A percentile compares a stretch with the other conserved stretches of the same genome.
Conservation (phyloP, 228 moss, liverwort and hornwort species). For the Sphagnum magellanicum region DNA sequence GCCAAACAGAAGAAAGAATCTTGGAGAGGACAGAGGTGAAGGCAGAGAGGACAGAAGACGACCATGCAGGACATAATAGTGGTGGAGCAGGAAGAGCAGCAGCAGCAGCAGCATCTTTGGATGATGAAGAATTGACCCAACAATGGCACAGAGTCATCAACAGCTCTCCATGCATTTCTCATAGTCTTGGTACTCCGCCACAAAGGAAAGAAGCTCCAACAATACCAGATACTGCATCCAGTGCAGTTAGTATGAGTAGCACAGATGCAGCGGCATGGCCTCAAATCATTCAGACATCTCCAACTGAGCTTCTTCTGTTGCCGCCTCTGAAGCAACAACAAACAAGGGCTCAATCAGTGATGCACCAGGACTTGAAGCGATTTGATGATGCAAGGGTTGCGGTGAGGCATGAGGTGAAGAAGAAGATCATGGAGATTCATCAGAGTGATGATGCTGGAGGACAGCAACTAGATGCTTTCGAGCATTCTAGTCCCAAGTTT, state of each 20-base stretch:
- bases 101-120: slow-evolving; percentile 31
- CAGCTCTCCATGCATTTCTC: slow-evolving; percentile 88
- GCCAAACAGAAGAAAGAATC: slow-evolving; percentile 27
- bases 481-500: slow-evolving; percentile 12
- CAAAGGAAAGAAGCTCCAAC: slow-evolving; percentile 35
- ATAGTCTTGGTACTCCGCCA: slow-evolving; percentile 55
- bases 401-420: slow-evolving; percentile 40
- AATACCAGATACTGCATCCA: slow-evolving; percentile 41
- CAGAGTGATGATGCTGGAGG: slow-evolving; percentile 14
- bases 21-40: slow-evolving; percentile 45
- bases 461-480: slow-evolving; percentile 15
- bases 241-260: slow-evolving; percentile 50
- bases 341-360: slow-evolving; percentile 66
- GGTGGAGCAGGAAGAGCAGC: neutral
- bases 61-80: slow-evolving; percentile 3
- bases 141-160: slow-evolving; percentile 95
- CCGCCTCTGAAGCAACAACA: slow-evolving; percentile 31
- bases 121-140: slow-evolving; percentile 88
- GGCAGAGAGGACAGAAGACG: slow-evolving; percentile 42
- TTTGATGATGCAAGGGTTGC: slow-evolving; percentile 43
- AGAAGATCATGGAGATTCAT: neutral
- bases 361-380: slow-evolving; percentile 68
- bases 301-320: slow-evolving; percentile 19
- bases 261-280: slow-evolving; percentile 53
- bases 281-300: slow-evolving; percentile 33